A percentile compares a stretch with the other conserved stretches of the same genome.
Conservation (phyloP, 2,329 filamentous ascomycete species). For the Parafenestella ontariensis region DNA sequence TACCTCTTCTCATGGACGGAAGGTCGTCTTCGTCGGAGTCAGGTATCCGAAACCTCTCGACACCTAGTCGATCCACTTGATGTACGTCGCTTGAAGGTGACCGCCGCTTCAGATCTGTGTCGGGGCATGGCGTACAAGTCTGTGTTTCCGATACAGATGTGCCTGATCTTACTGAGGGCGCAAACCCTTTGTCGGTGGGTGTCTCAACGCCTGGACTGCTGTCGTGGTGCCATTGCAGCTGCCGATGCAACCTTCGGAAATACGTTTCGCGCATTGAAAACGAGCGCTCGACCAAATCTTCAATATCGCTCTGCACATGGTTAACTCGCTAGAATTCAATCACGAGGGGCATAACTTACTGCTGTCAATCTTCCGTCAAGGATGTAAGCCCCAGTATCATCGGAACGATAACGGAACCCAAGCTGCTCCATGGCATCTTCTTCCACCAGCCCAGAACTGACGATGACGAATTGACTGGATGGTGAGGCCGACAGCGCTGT, state of each 20-base stretch:
- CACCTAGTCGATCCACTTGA: too few relatives aligned
- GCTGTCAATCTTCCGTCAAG: conserved; percentile 20
- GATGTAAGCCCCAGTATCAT: conserved; percentile 13
- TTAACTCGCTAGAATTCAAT: neutral
- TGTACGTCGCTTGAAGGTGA: too few relatives aligned
- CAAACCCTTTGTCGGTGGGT: neutral
- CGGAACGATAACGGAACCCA: conserved; percentile 9
- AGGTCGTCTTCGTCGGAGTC: too few relatives aligned
- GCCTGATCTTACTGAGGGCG: neutral
- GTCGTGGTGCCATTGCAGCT: conserved; percentile 11
- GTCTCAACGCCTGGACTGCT: neutral
- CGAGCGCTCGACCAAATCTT: conserved; percentile 23
- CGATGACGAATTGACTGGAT: conserved; percentile 12
- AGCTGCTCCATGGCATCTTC: conserved; percentile 20
- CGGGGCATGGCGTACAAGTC: too few relatives aligned
- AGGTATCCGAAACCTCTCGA: too few relatives aligned
- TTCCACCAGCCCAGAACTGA: conserved; percentile 20
- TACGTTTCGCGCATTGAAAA: conserved; percentile 24
- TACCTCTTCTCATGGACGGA: too few relatives aligned
- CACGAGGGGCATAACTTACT: conserved; percentile 10
- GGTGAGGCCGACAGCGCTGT: neutral
- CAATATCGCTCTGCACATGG: conserved; percentile 20
- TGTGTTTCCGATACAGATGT: neutral
- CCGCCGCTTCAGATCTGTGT: too few relatives aligned
- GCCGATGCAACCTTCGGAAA: conserved; percentile 15